Evolutionary conservation across 2,329 filamentous ascomycete species (phyloP).

Genomic region (Whalleya microplaca): DNA sequence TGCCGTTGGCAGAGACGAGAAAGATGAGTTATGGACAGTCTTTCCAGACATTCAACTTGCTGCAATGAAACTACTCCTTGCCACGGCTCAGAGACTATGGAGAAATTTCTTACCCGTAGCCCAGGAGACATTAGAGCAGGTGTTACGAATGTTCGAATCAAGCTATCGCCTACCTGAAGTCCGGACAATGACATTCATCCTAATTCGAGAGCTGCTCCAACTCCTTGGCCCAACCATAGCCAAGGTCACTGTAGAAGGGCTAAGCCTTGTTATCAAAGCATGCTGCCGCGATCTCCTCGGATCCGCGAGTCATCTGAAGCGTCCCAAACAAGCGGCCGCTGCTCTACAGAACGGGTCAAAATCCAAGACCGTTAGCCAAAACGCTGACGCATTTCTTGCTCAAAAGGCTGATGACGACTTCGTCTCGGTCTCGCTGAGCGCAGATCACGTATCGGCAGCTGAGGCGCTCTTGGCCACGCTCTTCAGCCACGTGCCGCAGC

Average conservation of each 20-base stretch:
- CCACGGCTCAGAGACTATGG: conserved; percentile 62
- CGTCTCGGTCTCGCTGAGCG: conserved; percentile 40
- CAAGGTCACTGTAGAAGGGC: conserved; percentile 65
- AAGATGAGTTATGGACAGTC: conserved; percentile 74
- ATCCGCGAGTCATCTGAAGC: conserved; percentile 53
- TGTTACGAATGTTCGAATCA: conserved; percentile 70
- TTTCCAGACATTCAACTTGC: conserved; percentile 77
- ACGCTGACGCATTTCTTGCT: conserved; percentile 74
- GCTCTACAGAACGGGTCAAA: conserved; percentile 45
- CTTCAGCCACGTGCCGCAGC: conserved; percentile 66
- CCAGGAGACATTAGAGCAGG: conserved; percentile 70
- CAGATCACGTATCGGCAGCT: conserved; percentile 60
- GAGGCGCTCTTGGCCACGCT: conserved; percentile 63
- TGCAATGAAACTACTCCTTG: conserved; percentile 64
- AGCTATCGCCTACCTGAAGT: conserved; percentile 56
- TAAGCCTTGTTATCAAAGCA: conserved; percentile 64
- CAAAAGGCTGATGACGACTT: conserved; percentile 41
- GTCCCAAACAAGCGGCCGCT: conserved; percentile 37
- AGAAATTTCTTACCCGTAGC: conserved; percentile 61
- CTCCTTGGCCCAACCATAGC: conserved; percentile 68
- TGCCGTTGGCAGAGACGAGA: conserved; percentile 78
- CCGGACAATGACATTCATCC: conserved; percentile 62
- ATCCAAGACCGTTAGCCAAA: conserved; percentile 52
- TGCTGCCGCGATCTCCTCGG: conserved; percentile 77
- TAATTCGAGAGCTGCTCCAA: conserved; percentile 61